Conservation (phyloP, 805 yeast species). For the Candida suzukii region DNA sequence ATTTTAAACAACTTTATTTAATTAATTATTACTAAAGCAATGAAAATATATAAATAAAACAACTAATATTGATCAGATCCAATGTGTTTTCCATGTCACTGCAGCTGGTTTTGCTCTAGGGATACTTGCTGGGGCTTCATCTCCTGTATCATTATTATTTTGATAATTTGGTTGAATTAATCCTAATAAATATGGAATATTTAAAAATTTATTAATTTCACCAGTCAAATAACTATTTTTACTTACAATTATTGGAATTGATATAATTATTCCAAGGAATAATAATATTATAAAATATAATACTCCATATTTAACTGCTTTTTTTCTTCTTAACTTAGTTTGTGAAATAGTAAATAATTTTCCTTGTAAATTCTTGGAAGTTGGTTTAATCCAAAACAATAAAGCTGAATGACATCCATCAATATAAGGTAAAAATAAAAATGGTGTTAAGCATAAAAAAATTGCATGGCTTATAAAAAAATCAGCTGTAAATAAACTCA, state of each 20-base stretch:
- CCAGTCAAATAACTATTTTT: not conserved
- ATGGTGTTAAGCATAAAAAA: constrained; percentile 31
- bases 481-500: constrained; percentile 41
- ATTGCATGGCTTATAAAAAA: constrained; percentile 37
- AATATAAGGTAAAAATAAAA: constrained; percentile 36
- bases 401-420: constrained; percentile 43
- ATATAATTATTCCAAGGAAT: constrained; percentile 32
- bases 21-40: no score
- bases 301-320: constrained; percentile 37
- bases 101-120: constrained; percentile 21
- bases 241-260: constrained; percentile 40
- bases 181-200: constrained; percentile 14
- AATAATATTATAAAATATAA: constrained; percentile 36
- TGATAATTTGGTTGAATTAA: constrained; percentile 55
- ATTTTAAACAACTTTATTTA: no score
- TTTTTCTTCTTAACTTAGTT: constrained; percentile 32
- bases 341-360: constrained; percentile 35
- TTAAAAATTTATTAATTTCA: not conserved
- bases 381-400: constrained; percentile 45
- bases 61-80: no score
- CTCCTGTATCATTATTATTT: constrained; percentile 62
- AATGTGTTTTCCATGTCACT: constrained; percentile 15
- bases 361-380: constrained; percentile 25
- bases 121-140: constrained; percentile 40
- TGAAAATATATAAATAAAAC: no score